phyloP scores from a whole-genome alignment of 1,284 basidiomycete genomes.

The Ustilago vetiveriae region DNA sequence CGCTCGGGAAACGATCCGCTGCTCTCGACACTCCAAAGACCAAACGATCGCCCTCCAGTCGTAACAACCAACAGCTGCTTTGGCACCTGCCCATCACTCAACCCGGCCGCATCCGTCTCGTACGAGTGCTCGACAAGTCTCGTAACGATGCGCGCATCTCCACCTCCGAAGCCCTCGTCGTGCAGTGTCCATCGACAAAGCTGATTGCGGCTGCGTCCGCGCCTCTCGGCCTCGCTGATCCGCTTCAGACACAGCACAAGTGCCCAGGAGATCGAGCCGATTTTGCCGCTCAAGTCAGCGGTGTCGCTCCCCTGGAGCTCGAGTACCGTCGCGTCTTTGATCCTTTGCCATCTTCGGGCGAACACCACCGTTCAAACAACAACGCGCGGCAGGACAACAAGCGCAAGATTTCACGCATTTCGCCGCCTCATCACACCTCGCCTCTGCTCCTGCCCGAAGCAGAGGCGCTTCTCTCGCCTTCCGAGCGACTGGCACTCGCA shows the following conservation, averaged over 20 bases:
- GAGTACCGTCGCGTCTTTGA: conserved; percentile 48
- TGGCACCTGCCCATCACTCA: conserved; percentile 55
- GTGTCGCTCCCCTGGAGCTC: conserved; percentile 59
- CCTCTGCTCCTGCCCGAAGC: conserved; percentile 42
- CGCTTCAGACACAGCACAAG: conserved; percentile 34
- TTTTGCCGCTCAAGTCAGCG: conserved; percentile 53
- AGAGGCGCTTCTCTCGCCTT: conserved; percentile 31
- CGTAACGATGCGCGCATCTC: conserved; percentile 56
- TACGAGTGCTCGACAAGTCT: conserved; percentile 60
- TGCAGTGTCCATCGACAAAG: conserved; percentile 58
- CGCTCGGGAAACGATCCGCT: conserved; percentile 12
- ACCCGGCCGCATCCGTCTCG: conserved; percentile 57
- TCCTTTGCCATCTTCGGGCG: conserved; percentile 13
- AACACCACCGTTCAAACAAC: conserved; percentile 8
- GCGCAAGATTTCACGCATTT: conserved; percentile 46
- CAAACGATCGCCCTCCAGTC: conserved; percentile 9
- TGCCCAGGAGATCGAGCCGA: conserved; percentile 59
- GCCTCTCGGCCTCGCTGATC: conserved; percentile 1
- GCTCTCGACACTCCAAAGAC: conserved; percentile 26
- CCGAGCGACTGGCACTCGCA: conserved; percentile 35
- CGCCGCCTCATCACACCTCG: conserved; percentile 46
- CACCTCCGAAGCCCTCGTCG: conserved; percentile 53
- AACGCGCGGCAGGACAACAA: conserved; percentile 18
- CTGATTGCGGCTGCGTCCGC: conserved; percentile 28
- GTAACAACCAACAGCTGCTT: conserved; percentile 34